Conservation (phyloP, 257 asterid species). For the Ophiorrhiza pumila region DNA sequence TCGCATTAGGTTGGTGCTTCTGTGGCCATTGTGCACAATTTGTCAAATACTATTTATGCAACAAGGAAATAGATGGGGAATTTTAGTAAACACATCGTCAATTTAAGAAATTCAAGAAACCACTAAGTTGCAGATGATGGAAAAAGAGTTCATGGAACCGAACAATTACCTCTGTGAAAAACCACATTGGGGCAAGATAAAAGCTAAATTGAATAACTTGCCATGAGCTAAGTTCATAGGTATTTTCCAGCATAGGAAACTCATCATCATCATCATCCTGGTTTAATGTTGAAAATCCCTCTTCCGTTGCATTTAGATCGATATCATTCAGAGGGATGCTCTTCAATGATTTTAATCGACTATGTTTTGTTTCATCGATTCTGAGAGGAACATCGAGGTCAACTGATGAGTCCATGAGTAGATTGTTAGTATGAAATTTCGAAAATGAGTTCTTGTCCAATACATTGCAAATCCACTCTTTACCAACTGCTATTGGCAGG, state of each 20-base stretch:
- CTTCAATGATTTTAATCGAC: conserved; percentile 34
- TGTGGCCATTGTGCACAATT: background rate
- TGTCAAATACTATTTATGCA: background rate
- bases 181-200: conserved; percentile 75
- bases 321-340: conserved; percentile 38
- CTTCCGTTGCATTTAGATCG: conserved; percentile 43
- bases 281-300: conserved; percentile 38
- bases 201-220: conserved; percentile 47
- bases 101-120: background rate
- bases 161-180: conserved; percentile 61
- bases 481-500: conserved; percentile 61
- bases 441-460: conserved; percentile 29
- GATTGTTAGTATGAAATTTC: conserved; percentile 21
- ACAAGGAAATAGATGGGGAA: background rate
- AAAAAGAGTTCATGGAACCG: conserved; percentile 2
- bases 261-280: conserved; percentile 49
- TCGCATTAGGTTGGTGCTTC: background rate
- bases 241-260: conserved; percentile 27
- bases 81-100: background rate
- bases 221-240: conserved; percentile 33
- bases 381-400: conserved; percentile 35
- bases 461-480: conserved; percentile 49
- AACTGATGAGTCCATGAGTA: conserved; percentile 27
- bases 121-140: background rate
- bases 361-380: conserved; percentile 28